Conservation (phyloP, 73 alveolate genomes). For the Halteria grandinella region DNA sequence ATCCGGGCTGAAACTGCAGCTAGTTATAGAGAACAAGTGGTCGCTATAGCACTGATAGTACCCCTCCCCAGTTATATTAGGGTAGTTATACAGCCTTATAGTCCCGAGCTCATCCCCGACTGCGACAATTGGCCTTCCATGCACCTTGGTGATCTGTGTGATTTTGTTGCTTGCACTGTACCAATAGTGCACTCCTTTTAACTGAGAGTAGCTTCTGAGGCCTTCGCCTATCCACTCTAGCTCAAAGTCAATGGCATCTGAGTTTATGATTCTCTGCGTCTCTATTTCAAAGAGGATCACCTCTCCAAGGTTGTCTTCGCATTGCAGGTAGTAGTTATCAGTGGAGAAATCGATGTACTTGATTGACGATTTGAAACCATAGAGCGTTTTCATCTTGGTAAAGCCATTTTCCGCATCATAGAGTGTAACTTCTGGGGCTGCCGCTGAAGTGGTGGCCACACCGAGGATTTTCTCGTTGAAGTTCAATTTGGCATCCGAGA, state of each 20-base stretch:
- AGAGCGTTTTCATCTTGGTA: conserved; percentile 64
- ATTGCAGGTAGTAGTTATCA: conserved; percentile 80
- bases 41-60: conserved; percentile 88
- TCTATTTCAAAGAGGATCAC: conserved; percentile 73
- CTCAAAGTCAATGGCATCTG: conserved; percentile 83
- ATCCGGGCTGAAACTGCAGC: conserved; percentile 80
- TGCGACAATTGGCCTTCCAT: conserved; percentile 86
- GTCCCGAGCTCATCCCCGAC: conserved; percentile 95
- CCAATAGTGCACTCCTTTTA: conserved; percentile 89
- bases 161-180: conserved; percentile 86
- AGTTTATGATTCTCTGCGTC: conserved; percentile 58
- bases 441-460: conserved; percentile 74
- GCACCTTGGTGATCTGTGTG: conserved; percentile 76
- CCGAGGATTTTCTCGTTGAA: conserved; percentile 69
- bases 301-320: conserved; percentile 82
- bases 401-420: conserved; percentile 76
- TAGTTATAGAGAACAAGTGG: conserved; percentile 78
- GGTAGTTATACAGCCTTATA: conserved; percentile 82
- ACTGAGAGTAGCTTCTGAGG: conserved; percentile 79
- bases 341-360: conserved; percentile 84
- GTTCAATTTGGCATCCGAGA: conserved; percentile 70
- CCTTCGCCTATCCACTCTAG: conserved; percentile 98
- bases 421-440: conserved; percentile 78
- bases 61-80: conserved; percentile 77
- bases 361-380: conserved; percentile 70